phyloP scores from a whole-genome alignment of 164 flowering plant species.

The Cinnamomum micranthum region DNA sequence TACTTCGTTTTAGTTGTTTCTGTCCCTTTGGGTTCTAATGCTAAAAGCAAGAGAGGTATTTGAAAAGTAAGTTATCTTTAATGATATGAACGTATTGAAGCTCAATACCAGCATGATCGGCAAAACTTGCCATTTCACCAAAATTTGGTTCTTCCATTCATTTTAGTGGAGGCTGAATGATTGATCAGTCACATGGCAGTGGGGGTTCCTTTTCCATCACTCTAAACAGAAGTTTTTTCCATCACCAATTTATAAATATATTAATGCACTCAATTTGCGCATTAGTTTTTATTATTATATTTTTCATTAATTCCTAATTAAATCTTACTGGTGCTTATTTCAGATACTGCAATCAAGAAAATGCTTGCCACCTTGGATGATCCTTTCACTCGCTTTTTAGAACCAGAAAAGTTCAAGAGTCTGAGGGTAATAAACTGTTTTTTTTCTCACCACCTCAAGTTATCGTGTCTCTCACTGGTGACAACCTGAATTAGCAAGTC shows the following conservation, averaged over 20 bases:
- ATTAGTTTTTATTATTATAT: background rate
- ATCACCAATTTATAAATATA: background rate
- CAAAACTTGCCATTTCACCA: too few species aligned
- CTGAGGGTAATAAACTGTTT: slow-evolving; percentile 61
- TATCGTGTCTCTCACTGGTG: background rate
- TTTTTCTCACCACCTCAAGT: slow-evolving; percentile 8
- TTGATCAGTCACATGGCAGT: background rate
- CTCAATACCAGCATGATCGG: too few species aligned
- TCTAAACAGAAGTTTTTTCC: background rate
- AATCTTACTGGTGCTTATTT: slow-evolving; percentile 12
- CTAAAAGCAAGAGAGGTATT: background rate
- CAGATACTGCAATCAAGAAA: slow-evolving; percentile 89
- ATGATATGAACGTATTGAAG: too few species aligned
- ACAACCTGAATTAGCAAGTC: slow-evolving; percentile 1
- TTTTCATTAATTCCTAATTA: background rate
- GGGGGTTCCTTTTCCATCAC: background rate
- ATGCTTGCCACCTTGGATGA: slow-evolving; percentile 91
- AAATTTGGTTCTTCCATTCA: too few species aligned
- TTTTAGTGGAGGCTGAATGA: too few species aligned
- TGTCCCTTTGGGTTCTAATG: background rate
- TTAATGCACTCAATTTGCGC: background rate
- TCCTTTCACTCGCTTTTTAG: slow-evolving; percentile 94
- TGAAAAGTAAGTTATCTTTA: background rate
- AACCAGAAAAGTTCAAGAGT: slow-evolving; percentile 85
- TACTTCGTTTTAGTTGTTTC: background rate